Base-by-base conservation (phyloP, 768 basidiomycete genomes). In the Hortiboletus campestris region DNA sequence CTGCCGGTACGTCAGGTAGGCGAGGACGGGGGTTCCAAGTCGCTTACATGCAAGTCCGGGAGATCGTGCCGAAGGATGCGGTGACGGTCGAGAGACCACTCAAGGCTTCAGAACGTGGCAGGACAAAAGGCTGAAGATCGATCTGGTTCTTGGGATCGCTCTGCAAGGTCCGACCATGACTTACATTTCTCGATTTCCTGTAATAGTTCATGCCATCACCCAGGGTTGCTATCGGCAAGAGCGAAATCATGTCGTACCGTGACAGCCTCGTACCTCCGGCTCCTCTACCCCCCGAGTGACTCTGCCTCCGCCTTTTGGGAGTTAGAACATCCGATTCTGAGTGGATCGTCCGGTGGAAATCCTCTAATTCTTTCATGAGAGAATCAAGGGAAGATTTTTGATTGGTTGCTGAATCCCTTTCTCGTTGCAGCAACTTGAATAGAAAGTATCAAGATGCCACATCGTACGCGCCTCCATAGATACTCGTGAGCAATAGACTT, bases 361-460 rank as follows among this genome's bases (percentile, higher is more conserved):
- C 49, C 4, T 53, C 56, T 9, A 59, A 16, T n/a, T 62, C 63
- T 43, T 56, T 44, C 12, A 55, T 4, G 17, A 62, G 51, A 3
- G 35, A 17, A 32, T 49, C 53, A 10, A 65, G 62, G 10, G 55
- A 59, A 6, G 52, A 53, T 32, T 38, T 56, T 28, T 65, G 57
- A 4, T 43, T 43, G 4, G 39, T 19, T 5, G 39, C 50, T 1
- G 57, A 58, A 14, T 29, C 29, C 32, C 53, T 58, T 34, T 65
- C 57, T 39, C n/a, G 46, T 38, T 46, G 55, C 13, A 65, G 4
- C 38, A 59, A 34, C 64, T 65, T 42, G 36, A 51, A 47, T 4
- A 25, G 16, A 17, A 12, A 12, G 13, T 6, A 40, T 48, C 25
- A 40, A 17, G 17, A 22, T 2, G 36, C n/a, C n/a, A 5, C 10